These are phyloP conservation scores for Fraxinus nigra DNA, from an alignment of 305 asterid species.

Conservation along the genomic window DNA sequence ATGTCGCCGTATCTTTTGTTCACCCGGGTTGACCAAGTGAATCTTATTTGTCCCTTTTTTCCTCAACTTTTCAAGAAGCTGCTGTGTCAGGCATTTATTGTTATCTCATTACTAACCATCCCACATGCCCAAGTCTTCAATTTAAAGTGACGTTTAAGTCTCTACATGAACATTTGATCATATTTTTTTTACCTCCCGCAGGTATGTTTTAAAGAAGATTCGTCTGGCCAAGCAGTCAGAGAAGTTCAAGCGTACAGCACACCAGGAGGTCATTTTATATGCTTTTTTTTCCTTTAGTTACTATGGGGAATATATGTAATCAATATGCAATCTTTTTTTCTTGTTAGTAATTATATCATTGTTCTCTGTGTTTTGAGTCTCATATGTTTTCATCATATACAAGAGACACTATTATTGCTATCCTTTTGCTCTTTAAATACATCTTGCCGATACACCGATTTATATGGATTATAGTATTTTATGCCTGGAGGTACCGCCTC, in stretches of 20 bases:
- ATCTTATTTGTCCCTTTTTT: background rate
- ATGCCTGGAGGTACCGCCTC: background rate
- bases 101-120: background rate
- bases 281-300: background rate
- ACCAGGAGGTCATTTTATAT: slow-evolving; percentile 64
- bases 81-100: background rate
- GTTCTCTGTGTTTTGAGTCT: background rate
- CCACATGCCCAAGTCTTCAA: background rate
- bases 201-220: slow-evolving; percentile 84
- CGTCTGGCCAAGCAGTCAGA: slow-evolving; percentile 71
- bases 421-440: background rate
- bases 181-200: slow-evolving; percentile 24
- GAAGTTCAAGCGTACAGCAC: slow-evolving; percentile 67
- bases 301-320: background rate
- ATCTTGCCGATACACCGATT: background rate
- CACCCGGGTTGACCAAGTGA: background rate
- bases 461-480: background rate
- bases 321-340: background rate
- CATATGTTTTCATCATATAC: background rate
- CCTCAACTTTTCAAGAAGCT: background rate
- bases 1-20: background rate
- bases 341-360: background rate
- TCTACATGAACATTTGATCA: slow-evolving; percentile 17
- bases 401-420: background rate
- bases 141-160: background rate